phyloP scores from a whole-genome alignment of 495 filamentous ascomycete genomes.

The Talaromyces liani region DNA sequence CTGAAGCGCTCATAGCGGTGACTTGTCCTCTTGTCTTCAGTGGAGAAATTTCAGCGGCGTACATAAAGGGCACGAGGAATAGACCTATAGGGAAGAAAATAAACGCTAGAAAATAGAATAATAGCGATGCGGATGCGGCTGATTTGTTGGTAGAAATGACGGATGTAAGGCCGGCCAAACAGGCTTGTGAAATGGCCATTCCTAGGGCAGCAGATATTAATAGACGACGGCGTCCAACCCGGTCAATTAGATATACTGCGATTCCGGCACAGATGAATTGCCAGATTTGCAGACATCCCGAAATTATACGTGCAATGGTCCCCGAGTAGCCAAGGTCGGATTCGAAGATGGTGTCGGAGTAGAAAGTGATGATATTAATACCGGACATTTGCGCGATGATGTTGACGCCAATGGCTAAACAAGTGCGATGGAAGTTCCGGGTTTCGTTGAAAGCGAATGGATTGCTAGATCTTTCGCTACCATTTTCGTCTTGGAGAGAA shows the following conservation, averaged over 20 bases:
- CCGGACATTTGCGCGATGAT: constrained; percentile 22
- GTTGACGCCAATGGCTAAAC: constrained; percentile 17
- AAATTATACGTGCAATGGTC: constrained; percentile 16
- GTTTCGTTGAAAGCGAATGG: constrained; percentile 24
- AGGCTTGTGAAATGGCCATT: constrained; percentile 51
- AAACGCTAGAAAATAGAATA: constrained; percentile 56
- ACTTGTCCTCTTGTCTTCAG: constrained; percentile 52
- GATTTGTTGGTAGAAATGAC: constrained; percentile 20
- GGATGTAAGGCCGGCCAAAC: constrained; percentile 34
- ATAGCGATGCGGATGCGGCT: constrained; percentile 28
- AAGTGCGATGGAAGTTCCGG: constrained; percentile 19
- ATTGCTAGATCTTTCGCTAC: constrained; percentile 14
- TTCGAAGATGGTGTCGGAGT: constrained; percentile 19
- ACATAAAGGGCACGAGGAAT: constrained; percentile 57
- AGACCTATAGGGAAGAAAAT: constrained; percentile 62
- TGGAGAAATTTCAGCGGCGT: constrained; percentile 58
- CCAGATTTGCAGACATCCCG: constrained; percentile 22
- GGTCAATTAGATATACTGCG: constrained; percentile 20
- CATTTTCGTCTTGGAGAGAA: constrained; percentile 52
- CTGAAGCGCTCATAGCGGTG: constrained; percentile 50
- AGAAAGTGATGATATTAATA: constrained; percentile 24
- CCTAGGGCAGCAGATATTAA: constrained; percentile 58
- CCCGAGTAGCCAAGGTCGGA: constrained; percentile 13
- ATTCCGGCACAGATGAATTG: constrained; percentile 19
- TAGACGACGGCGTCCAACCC: constrained; percentile 31